Base-by-base conservation (phyloP, 768 basidiomycete genomes). In the Trametes gibbosa region DNA sequence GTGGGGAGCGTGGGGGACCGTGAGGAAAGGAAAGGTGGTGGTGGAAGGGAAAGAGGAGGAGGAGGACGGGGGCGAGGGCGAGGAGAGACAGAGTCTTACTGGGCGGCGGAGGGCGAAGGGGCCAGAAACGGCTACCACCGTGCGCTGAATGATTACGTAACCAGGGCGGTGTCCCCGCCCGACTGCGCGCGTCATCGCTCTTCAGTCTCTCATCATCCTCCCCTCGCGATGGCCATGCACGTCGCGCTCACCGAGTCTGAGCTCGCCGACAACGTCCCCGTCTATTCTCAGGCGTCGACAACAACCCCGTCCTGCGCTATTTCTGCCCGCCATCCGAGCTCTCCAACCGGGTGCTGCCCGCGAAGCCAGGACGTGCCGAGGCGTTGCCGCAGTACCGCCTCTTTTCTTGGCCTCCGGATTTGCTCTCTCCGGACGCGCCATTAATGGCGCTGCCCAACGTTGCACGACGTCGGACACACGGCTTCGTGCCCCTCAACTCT, bases 121-220 rank as follows among this genome's bases (percentile, higher is more conserved):
- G 34, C 42, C 53, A 37, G 59, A 61, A 61, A 50, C 39, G 59
- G 48, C 53, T 41, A 55, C 41, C 53, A 50, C 32, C 9, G 34
- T 25, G 58, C 58, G 16, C 47, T 50, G 54, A 55, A 56, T 61
- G 59, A 56, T 61, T 61, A 61, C 50, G 50, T 61, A 56, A 61
- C 8, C 14, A 51, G 43, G 59, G 60, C 60, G 50, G 60, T 56
- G 60, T 42, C 50, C 53, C 48, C 55, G 41, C 39, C 55, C 47
- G 53, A 53, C 53, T 42, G 52, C 47, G 52, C 53, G 59, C 59
- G 59, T 49, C 59, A 49, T 55, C 54, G 34, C 35, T n/a, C 27
- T 46, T 6, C 3, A 24, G 37, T 16, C 39, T 24, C 25, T n/a
- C n/a, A n/a, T n/a, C n/a, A n/a, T n/a, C n/a, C n/a, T n/a, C n/a